Conservation (phyloP, 257 asterid genomes). For the Solanum pennellii region DNA sequence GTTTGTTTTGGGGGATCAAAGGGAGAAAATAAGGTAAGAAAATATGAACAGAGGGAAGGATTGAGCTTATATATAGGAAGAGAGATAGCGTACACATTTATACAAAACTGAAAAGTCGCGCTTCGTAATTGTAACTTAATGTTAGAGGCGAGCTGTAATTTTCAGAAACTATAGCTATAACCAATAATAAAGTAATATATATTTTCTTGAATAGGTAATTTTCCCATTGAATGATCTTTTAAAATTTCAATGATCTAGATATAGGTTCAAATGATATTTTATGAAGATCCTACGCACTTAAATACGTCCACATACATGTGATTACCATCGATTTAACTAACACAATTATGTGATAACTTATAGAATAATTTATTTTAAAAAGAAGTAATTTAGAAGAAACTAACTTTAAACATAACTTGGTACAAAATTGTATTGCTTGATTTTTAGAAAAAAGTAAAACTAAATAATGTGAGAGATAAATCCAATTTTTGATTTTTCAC, state of each 20-base stretch:
- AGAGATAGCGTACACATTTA: too few relatives aligned
- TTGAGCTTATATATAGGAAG: too few relatives aligned
- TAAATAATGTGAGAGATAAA: background rate
- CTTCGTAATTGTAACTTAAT: too few relatives aligned
- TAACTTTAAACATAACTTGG: background rate
- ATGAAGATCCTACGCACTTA: background rate
- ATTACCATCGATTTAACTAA: background rate
- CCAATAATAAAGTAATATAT: too few relatives aligned
- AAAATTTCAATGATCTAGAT: background rate
- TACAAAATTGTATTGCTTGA: background rate
- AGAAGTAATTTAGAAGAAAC: background rate
- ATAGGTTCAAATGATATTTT: background rate
- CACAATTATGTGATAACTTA: too few relatives aligned
- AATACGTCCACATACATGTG: background rate
- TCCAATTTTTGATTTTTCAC: background rate
- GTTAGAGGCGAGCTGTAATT: too few relatives aligned
- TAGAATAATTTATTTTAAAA: background rate
- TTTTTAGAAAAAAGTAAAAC: background rate
- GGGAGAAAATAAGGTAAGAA: too few relatives aligned
- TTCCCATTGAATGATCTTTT: background rate
- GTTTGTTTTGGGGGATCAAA: too few relatives aligned
- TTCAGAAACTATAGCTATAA: too few relatives aligned
- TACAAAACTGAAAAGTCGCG: too few relatives aligned
- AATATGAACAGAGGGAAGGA: too few relatives aligned
- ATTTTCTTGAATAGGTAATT: too few relatives aligned